Conservation (phyloP, 2,329 filamentous ascomycete species). For the Lecanicillium sp. region DNA sequence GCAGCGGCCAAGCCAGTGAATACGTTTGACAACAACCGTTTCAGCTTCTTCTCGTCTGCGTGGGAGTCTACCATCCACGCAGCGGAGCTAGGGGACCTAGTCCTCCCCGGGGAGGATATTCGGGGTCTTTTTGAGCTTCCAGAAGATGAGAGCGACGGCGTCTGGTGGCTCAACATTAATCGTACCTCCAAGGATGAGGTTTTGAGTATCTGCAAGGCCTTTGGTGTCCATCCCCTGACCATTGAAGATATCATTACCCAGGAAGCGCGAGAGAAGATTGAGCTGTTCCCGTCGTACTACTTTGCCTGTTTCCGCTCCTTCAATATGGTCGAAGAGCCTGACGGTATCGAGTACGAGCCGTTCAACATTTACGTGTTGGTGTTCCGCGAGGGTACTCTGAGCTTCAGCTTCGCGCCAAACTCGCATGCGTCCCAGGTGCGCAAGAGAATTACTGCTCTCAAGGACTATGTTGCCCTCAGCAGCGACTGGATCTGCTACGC, state of each 20-base stretch:
- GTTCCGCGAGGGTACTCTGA: conserved; percentile 89
- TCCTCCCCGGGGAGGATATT: conserved; percentile 84
- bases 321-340: conserved; percentile 67
- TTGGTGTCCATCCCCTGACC: conserved; percentile 90
- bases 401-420: conserved; percentile 87
- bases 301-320: conserved; percentile 97
- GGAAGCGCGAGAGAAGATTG: conserved; percentile 95
- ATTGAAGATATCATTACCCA: conserved; percentile 94
- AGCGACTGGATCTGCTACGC: conserved; percentile 99
- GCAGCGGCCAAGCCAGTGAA: conserved; percentile 27
- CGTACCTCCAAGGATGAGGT: conserved; percentile 86
- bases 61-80: conserved; percentile 91
- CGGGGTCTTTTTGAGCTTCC: conserved; percentile 73
- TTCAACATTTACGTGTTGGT: conserved; percentile 97
- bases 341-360: conserved; percentile 79
- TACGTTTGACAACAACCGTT: conserved; percentile 65
- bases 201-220: conserved; percentile 81
- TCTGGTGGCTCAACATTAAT: conserved; percentile 98
- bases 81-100: conserved; percentile 76
- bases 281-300: conserved; percentile 95
- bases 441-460: conserved; percentile 82
- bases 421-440: conserved; percentile 83
- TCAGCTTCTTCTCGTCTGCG: conserved; percentile 95
- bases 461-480: conserved; percentile 90
- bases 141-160: conserved; percentile 60